Evolutionary conservation across 371 early-diverging fungal genomes (phyloP).

Genomic region (Mucor indicus): DNA sequence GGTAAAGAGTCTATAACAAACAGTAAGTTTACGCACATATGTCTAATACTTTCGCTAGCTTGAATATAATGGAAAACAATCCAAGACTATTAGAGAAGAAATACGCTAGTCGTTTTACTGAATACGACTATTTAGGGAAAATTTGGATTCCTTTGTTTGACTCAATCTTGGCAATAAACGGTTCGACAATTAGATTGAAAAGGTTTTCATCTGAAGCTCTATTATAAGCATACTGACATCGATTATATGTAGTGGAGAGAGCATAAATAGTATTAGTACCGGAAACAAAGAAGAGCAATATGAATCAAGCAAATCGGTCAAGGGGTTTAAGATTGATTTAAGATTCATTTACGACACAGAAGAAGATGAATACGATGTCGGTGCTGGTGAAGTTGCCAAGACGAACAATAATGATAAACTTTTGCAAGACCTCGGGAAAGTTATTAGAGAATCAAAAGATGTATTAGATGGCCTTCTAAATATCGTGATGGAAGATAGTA

Average conservation of each 20-base stretch:
- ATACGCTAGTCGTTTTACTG: not conserved
- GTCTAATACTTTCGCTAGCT: not conserved
- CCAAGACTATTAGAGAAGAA: not conserved
- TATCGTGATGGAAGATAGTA: constrained; percentile 5
- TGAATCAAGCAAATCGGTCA: not conserved
- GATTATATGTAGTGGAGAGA: constrained; percentile 6
- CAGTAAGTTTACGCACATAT: not conserved
- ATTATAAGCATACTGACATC: not conserved
- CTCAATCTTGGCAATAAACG: not conserved
- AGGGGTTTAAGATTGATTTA: constrained; percentile 13
- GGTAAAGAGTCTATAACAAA: not conserved
- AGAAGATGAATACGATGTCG: constrained; percentile 15
- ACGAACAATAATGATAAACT: constrained; percentile 4
- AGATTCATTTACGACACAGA: constrained; percentile 13
- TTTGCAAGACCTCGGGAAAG: constrained; percentile 4
- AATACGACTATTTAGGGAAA: not conserved
- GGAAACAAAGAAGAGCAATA: constrained; percentile 4
- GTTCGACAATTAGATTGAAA: constrained; percentile 3
- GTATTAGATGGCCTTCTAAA: constrained; percentile 8
- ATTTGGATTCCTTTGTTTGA: constrained; percentile 1
- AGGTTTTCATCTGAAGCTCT: not conserved
- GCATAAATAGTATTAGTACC: constrained; percentile 2
- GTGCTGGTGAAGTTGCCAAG: constrained; percentile 15
- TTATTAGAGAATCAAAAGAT: constrained; percentile 12
- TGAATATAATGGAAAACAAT: not conserved